Evolutionary conservation across 2,329 filamentous ascomycete genomes (phyloP).

Genomic region (Talaromyces pinophilus): DNA sequence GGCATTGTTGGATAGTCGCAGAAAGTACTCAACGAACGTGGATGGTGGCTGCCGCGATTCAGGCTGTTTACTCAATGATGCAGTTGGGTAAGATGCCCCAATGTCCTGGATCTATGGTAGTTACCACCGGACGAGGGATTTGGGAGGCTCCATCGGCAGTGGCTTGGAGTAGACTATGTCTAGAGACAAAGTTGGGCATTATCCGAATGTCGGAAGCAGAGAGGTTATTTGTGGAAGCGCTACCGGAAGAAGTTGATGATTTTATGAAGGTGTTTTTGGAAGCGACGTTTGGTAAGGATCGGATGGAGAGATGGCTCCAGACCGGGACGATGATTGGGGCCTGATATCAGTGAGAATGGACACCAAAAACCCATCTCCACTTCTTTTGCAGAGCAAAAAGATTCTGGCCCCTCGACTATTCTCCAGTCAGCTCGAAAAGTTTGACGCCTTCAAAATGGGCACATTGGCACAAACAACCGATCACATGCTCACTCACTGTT

Average conservation of each 20-base stretch:
- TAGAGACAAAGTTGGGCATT: background rate
- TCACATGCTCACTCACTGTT: background rate
- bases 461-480: background rate
- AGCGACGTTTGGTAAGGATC: conserved; percentile 8
- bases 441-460: background rate
- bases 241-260: conserved; percentile 5
- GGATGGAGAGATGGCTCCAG: conserved; percentile 7
- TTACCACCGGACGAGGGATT: background rate
- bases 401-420: background rate
- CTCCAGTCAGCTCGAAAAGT: background rate
- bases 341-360: background rate
- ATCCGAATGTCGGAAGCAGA: conserved; percentile 9
- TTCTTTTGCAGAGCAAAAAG: background rate
- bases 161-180: conserved; percentile 7
- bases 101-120: background rate
- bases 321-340: background rate
- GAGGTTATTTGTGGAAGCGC: conserved; percentile 8
- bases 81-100: background rate
- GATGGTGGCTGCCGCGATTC: conserved; percentile 10
- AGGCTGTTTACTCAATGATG: conserved; percentile 12
- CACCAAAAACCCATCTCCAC: background rate
- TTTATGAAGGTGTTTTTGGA: conserved; percentile 13
- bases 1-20: conserved; percentile 14
- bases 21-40: conserved; percentile 17
- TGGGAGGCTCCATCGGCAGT: conserved; percentile 12